Percentiles rank a stretch among this genome's conserved stretches.
phyloP scores from a whole-genome alignment of 2,329 filamentous ascomycete genomes.

The Trematosphaeria pertusa region DNA sequence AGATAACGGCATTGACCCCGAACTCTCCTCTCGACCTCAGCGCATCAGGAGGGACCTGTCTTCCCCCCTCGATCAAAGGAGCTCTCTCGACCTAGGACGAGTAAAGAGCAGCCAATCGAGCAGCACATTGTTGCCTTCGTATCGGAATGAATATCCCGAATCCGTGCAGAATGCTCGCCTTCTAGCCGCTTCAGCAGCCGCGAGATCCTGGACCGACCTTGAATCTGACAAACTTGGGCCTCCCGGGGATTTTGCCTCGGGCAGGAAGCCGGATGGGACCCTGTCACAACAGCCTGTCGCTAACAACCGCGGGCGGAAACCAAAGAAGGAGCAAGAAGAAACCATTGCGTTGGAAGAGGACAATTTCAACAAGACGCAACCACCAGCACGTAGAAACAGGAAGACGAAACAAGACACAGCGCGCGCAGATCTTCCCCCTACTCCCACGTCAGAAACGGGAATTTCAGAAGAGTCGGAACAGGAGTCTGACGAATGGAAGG shows the following conservation, averaged over 20 bases:
- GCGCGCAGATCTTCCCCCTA: conserved; percentile 40
- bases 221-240: conserved; percentile 24
- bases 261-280: conserved; percentile 7
- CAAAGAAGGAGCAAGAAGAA: conserved; percentile 24
- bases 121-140: conserved; percentile 44
- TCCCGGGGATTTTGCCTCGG: conserved; percentile 18
- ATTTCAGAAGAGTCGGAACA: conserved; percentile 28
- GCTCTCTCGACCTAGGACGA: conserved; percentile 15
- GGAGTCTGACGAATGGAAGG: conserved; percentile 47
- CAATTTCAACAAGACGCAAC: conserved; percentile 23
- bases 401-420: conserved; percentile 39
- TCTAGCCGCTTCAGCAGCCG: conserved; percentile 40
- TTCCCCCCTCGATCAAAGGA: conserved; percentile 5
- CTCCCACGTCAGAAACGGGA: conserved; percentile 36
- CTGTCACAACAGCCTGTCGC: conserved; percentile 9
- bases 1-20: conserved; percentile 16
- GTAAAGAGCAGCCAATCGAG: conserved; percentile 12
- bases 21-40: conserved; percentile 15
- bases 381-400: conserved; percentile 32
- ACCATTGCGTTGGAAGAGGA: conserved; percentile 28
- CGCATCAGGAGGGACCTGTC: conserved; percentile 25
- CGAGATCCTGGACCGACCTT: conserved; percentile 36
- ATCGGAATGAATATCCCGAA: conserved; percentile 59
- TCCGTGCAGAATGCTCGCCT: conserved; percentile 26
- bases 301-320: conserved; percentile 25